phyloP scores from a whole-genome alignment of 352 stramenopile genomes.

The Pythium pyrilobum region DNA sequence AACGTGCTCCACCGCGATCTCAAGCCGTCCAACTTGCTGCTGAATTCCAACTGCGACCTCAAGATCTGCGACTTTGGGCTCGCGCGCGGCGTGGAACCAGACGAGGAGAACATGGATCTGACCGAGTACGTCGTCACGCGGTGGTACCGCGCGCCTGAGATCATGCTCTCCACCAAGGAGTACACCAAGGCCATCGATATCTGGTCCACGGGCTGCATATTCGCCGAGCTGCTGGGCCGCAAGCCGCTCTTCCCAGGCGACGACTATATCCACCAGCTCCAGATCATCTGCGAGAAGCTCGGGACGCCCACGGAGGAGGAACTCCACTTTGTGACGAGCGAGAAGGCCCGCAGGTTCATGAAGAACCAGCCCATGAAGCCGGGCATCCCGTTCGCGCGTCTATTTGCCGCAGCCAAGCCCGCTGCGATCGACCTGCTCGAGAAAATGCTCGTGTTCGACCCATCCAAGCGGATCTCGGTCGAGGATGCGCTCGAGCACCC shows the following conservation, averaged over 20 bases:
- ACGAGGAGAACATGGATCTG: constrained; percentile 87
- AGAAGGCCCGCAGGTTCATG: constrained; percentile 86
- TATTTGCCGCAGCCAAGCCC: constrained; percentile 70
- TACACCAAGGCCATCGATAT: constrained; percentile 98
- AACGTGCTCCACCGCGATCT: constrained; percentile 96
- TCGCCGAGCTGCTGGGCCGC: constrained; percentile 88
- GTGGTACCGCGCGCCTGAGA: constrained; percentile 92
- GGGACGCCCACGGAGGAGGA: constrained; percentile 84
- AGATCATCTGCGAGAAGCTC: constrained; percentile 92
- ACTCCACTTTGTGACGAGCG: constrained; percentile 89
- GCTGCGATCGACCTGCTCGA: constrained; percentile 76
- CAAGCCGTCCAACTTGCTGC: constrained; percentile 96
- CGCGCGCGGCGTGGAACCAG: constrained; percentile 73
- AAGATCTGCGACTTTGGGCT: constrained; percentile 92
- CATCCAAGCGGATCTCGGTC: constrained; percentile 88
- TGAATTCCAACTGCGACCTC: constrained; percentile 93
- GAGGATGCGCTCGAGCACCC: constrained; percentile 89
- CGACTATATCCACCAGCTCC: constrained; percentile 99
- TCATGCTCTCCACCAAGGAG: constrained; percentile 95
- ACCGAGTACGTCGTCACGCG: constrained; percentile 93
- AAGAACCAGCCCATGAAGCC: constrained; percentile 74
- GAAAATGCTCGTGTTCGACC: constrained; percentile 88
- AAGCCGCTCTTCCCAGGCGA: constrained; percentile 93
- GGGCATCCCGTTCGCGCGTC: constrained; percentile 56
- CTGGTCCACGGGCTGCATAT: constrained; percentile 94